These are phyloP conservation scores for Rhododendron williamsianum DNA, from an alignment of 148 eudicot genomes.

Conservation along the genomic window DNA sequence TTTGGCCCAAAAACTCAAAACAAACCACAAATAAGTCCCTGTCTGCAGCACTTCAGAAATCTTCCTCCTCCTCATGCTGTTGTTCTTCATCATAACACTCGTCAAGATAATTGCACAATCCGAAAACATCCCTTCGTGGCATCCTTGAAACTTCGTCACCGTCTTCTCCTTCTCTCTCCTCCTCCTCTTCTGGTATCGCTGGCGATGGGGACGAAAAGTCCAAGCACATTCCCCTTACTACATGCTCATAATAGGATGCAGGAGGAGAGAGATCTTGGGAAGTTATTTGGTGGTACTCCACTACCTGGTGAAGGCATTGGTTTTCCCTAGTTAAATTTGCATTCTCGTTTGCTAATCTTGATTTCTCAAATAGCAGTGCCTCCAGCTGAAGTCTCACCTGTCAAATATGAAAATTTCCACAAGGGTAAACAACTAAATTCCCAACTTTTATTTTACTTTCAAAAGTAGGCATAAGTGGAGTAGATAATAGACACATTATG, in stretches of 20 bases:
- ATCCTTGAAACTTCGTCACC: constrained; percentile 15
- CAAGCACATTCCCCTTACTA: constrained; percentile 44
- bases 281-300: constrained; percentile 87
- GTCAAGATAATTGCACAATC: constrained; percentile 31
- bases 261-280: constrained; percentile 46
- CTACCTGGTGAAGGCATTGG: constrained; percentile 79
- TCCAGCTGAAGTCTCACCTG: constrained; percentile 92
- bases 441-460: background rate
- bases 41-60: background rate
- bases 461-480: too few species aligned
- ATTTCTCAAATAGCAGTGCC: constrained; percentile 83
- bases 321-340: constrained; percentile 78
- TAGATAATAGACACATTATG: too few species aligned
- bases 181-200: constrained; percentile 10
- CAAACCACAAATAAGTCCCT: background rate
- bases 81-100: constrained; percentile 9
- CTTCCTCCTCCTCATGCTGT: background rate
- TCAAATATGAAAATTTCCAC: background rate
- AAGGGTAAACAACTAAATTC: background rate
- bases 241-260: constrained; percentile 60
- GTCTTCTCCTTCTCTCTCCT: background rate
- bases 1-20: background rate
- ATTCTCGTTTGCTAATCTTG: constrained; percentile 77
- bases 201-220: constrained; percentile 48
- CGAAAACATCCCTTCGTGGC: constrained; percentile 16